Percentiles rank a stretch among this genome's conserved stretches.
These are phyloP conservation scores for Lobulomyces angularis DNA, from an alignment of 192 early-diverging fungal species.

Conservation along the genomic window DNA sequence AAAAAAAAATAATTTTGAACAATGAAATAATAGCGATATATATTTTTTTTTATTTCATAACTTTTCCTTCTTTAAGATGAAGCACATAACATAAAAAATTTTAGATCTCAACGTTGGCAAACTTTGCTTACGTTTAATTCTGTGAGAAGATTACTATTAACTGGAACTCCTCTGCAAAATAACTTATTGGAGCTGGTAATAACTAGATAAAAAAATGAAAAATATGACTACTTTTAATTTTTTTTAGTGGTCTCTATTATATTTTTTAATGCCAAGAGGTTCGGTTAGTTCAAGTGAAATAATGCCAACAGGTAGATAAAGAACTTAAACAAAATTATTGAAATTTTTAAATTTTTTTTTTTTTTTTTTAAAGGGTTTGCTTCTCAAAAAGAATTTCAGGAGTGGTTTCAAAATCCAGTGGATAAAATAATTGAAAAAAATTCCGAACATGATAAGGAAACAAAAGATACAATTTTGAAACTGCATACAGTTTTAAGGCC, in stretches of 20 bases:
- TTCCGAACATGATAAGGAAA: constrained; percentile 64
- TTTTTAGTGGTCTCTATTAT: constrained; percentile 81
- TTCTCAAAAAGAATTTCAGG: constrained; percentile 84
- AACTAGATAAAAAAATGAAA: too few species aligned
- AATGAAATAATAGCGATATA: too few species aligned
- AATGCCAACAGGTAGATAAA: too few species aligned
- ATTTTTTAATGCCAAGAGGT: constrained; percentile 93
- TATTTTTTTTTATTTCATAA: not conserved
- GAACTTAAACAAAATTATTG: too few species aligned
- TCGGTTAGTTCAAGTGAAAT: too few species aligned
- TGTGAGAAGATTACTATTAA: constrained; percentile 72
- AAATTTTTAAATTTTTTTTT: too few species aligned
- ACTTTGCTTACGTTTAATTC: constrained; percentile 69
- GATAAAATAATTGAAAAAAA: constrained; percentile 82
- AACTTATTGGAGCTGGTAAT: constrained; percentile 90
- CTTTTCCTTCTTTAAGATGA: constrained; percentile 52
- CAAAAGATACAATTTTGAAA: constrained; percentile 76
- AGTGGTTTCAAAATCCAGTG: constrained; percentile 97
- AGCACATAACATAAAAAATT: constrained; percentile 88
- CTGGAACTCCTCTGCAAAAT: constrained; percentile 90
- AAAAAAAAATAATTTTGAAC: too few species aligned
- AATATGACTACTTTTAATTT: too few species aligned
- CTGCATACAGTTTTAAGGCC: constrained; percentile 87
- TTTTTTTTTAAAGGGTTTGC: too few species aligned
- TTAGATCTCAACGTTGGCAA: constrained; percentile 61